Evolutionary conservation across 1,284 basidiomycete genomes (phyloP), one percentile per base, ranked within the genome.

Genomic region (Cutaneotrichosporon daszewskae): DNA sequence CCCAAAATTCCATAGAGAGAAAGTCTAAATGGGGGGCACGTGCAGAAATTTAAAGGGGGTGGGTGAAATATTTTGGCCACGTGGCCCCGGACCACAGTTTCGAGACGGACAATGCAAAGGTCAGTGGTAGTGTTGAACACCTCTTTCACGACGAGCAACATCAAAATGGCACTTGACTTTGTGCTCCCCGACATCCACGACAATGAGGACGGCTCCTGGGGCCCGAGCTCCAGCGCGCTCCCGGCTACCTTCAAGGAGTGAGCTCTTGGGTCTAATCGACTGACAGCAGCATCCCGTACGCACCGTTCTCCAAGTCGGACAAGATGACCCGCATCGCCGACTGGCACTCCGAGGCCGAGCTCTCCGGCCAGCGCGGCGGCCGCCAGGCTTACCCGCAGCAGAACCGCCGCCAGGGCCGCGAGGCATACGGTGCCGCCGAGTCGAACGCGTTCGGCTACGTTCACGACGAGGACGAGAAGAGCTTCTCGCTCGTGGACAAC

Each of bases 381-480:
- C 59, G 57, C 48, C 42, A 43, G 51, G 46, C 44, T 40, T 53
- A 43, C 29, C 49, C 47, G 43, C 44, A 42, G 46, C 53, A 43
- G 44, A 53, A 45, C 47, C 65, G 60, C 54, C 64, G 68, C 46
- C 60, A 54, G n/a, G 62, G 64, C 18, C 64, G 72, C 42, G 72
- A 75, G 49, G 72, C 72, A 6, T 73, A 73, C 54, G 73, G 72
- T 31, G 73, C 73, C 8, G 59, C 64, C 11, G 90, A 87, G 54
- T 84, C 84, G 50, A 92, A 83, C 62, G 89, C 90, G n/a, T 97
- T 97, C 67, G 87, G 90, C 22, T 96, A 96, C 74, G 92, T 94
- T 76, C 92, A 97, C 73, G 91, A 87, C 54, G 94, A 98, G 72
- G 94, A 99, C 68, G 95, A 98, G 74, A 88, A 90, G 22, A 88